Conservation (phyloP, 306 rosid species). For the Vigna reflexopilosa region DNA sequence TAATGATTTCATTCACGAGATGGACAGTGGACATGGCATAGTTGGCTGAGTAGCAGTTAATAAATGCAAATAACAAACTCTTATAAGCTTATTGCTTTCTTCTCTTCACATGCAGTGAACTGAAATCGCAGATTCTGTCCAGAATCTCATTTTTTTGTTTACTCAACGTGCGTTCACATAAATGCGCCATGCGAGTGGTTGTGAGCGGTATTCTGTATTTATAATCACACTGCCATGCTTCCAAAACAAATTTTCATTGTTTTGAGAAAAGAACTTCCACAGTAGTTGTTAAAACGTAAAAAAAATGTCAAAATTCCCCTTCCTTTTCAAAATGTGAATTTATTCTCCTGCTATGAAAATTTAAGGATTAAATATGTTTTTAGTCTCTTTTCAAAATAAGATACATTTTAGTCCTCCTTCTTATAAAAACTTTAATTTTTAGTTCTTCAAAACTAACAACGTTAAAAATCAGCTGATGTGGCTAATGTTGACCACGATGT, state of each 20-base stretch:
- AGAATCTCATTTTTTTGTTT: background rate
- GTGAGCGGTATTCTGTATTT: background rate
- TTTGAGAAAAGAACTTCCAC: too few relatives aligned
- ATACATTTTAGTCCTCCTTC: too few relatives aligned
- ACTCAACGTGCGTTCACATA: slow-evolving; percentile 37
- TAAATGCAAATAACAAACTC: slow-evolving; percentile 33
- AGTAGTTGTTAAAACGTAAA: too few relatives aligned
- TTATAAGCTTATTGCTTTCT: background rate
- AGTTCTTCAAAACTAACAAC: too few relatives aligned
- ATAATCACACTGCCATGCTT: background rate
- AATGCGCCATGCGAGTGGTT: slow-evolving; percentile 34
- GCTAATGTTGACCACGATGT: too few relatives aligned
- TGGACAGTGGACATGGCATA: background rate
- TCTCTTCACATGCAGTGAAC: slow-evolving; percentile 22
- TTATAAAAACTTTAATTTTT: too few relatives aligned
- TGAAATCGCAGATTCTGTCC: background rate
- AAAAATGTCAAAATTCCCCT: too few relatives aligned
- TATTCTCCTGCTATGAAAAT: too few relatives aligned
- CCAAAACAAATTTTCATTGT: background rate
- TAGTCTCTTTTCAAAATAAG: too few relatives aligned
- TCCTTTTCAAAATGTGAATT: too few relatives aligned
- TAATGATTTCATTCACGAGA: slow-evolving; percentile 38
- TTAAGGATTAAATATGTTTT: too few relatives aligned
- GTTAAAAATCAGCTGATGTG: too few relatives aligned
- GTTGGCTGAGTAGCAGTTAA: background rate